Evolutionary conservation across 2,329 filamentous ascomycete species (phyloP), one percentile per base, ranked within the genome.

Genomic region (Talaromyces sp.): DNA sequence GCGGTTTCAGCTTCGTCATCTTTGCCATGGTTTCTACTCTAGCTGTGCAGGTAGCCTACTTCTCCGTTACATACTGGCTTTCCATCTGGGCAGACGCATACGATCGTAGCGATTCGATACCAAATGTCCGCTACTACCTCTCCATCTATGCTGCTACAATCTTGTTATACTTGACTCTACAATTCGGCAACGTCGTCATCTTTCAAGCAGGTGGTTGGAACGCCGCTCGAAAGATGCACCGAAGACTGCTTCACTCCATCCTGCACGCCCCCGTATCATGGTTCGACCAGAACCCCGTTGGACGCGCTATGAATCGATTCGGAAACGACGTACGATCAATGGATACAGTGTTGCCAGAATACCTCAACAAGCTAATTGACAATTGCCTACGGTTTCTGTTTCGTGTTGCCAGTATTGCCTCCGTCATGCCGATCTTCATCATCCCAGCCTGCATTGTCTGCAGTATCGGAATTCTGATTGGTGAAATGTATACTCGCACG

Each of bases 241-340:
- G 78, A 14, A 79, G 81, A 60, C 82, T 87, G 60, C 82, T 87
- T 52, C 76, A 75, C 13, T 80, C 83, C 19, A 76, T 87, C 19
- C 78, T 87, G 75, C 76, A 78, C 27, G 85, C 85, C 3, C 82
- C 85, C 0, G 76, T 87, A 10, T 81, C 82, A 3, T 87, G 85
- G 85, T 87, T 84, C 69, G 84, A 85, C 70, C 73, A 82, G 56
- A 79, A 84, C 1, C 81, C 84, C 0, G 79, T 84, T 16, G 82
- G 84, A 13, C 80, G 84, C 7, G 68, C 69, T 10, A 70, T 73
- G 7, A 73, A 73, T 69, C 81, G 85, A 13, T 85, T 87, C 67
- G 83, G 83, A 0, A 83, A 84, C 41, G 85, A 87, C 66, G 85
- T 86, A 72, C 78, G 80, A n/a, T 84, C 84, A 0, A 79, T 87